Conservation (phyloP, 495 filamentous ascomycete genomes). For the Talaromyces liani region DNA sequence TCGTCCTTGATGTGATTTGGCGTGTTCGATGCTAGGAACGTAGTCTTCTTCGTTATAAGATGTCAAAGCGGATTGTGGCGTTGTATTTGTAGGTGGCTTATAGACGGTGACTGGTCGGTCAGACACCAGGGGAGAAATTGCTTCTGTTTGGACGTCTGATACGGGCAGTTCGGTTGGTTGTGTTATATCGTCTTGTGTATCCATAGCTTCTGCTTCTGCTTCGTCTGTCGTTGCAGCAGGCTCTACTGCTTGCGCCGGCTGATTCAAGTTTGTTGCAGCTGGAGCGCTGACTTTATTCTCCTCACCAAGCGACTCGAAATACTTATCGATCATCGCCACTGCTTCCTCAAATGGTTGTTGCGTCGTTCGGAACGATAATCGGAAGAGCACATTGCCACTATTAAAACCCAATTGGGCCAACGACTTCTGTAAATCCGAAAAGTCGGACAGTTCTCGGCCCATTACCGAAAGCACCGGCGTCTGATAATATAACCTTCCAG, state of each 20-base stretch:
- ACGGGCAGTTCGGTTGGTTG: slow-evolving; percentile 19
- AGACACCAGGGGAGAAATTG: slow-evolving; percentile 12
- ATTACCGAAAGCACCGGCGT: slow-evolving; percentile 76
- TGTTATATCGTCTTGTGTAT: slow-evolving; percentile 8
- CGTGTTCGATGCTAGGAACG: slow-evolving; percentile 76
- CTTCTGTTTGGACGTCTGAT: slow-evolving; percentile 14
- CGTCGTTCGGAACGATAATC: slow-evolving; percentile 66
- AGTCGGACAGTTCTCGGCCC: slow-evolving; percentile 64
- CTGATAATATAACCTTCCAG: slow-evolving; percentile 79
- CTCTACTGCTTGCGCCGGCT: slow-evolving; percentile 8
- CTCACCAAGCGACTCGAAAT: slow-evolving; percentile 48
- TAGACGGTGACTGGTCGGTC: slow-evolving; percentile 62
- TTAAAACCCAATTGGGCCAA: slow-evolving; percentile 82
- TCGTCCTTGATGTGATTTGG: slow-evolving; percentile 68
- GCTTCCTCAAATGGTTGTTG: slow-evolving; percentile 77
- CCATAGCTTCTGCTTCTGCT: slow-evolving; percentile 8
- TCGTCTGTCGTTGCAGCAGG: slow-evolving; percentile 15
- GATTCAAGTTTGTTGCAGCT: background rate
- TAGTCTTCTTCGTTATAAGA: slow-evolving; percentile 67
- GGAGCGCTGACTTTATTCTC: slow-evolving; percentile 9
- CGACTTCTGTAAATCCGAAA: slow-evolving; percentile 80
- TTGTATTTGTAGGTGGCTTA: slow-evolving; percentile 60
- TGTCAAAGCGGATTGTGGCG: slow-evolving; percentile 63
- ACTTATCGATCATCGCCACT: slow-evolving; percentile 67
- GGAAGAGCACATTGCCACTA: slow-evolving; percentile 68